These are phyloP conservation scores for Colletotrichum sansevieriae DNA, from an alignment of 2,329 filamentous ascomycete genomes.

Conservation along the genomic window DNA sequence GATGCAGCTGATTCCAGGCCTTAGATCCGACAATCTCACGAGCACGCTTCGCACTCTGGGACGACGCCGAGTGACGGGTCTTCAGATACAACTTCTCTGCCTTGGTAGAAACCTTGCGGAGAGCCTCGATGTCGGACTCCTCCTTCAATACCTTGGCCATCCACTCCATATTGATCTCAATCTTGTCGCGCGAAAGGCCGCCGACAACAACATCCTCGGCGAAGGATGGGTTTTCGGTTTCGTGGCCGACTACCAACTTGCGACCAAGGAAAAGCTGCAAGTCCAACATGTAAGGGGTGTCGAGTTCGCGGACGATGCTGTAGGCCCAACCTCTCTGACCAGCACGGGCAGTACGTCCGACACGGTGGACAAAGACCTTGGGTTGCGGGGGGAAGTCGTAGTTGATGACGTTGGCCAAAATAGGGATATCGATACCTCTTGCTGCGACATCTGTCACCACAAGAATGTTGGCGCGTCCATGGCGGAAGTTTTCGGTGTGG, in stretches of 20 bases:
- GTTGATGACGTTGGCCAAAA: constrained; percentile 97
- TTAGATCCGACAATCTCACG: constrained; percentile 80
- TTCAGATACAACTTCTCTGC: constrained; percentile 94
- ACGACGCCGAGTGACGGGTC: constrained; percentile 90
- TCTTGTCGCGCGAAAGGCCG: constrained; percentile 75
- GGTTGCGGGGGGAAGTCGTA: constrained; percentile 98
- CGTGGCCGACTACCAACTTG: constrained; percentile 81
- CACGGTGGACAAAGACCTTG: constrained; percentile 96
- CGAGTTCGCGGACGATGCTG: constrained; percentile 87
- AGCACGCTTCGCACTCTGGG: constrained; percentile 88
- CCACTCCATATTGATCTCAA: constrained; percentile 86
- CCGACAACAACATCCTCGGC: constrained; percentile 88
- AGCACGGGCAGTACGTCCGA: constrained; percentile 94
- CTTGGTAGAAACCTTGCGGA: constrained; percentile 82
- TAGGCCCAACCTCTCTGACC: constrained; percentile 95
- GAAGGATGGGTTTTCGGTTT: constrained; percentile 74
- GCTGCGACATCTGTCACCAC: constrained; percentile 98
- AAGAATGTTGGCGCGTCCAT: constrained; percentile 86
- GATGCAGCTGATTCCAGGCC: constrained; percentile 81
- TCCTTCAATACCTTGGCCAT: constrained; percentile 83
- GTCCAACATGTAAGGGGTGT: constrained; percentile 92
- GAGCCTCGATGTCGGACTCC: constrained; percentile 77
- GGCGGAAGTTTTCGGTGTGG: constrained; percentile 91
- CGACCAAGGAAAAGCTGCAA: constrained; percentile 95
- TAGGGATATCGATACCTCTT: constrained; percentile 96